Evolutionary conservation across 2,329 filamentous ascomycete species (phyloP).

Genomic region (Trichoderma polysporum): DNA sequence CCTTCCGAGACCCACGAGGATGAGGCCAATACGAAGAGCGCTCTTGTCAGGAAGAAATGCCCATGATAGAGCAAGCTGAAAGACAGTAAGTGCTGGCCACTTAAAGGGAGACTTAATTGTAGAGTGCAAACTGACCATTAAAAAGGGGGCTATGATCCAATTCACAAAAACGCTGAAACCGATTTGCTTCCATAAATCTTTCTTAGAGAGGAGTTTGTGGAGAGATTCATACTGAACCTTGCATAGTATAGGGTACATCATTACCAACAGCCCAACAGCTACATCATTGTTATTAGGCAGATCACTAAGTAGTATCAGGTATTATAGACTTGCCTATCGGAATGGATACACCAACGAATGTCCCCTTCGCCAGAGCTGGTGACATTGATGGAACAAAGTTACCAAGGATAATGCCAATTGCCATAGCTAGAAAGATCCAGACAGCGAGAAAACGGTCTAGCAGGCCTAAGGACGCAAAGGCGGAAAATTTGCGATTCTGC

Average conservation of each 20-base stretch:
- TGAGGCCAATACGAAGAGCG: constrained; percentile 64
- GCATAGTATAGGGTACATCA: constrained; percentile 94
- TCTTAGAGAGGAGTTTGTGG: constrained; percentile 62
- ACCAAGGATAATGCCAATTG: constrained; percentile 70
- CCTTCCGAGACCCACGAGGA: constrained; percentile 78
- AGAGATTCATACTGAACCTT: constrained; percentile 78
- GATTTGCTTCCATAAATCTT: constrained; percentile 75
- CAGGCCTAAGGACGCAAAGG: constrained; percentile 55
- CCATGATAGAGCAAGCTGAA: constrained; percentile 66
- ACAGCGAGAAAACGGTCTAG: constrained; percentile 64
- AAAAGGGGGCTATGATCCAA: constrained; percentile 77
- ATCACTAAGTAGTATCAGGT: no score
- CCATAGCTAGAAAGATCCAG: constrained; percentile 80
- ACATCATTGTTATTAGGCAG: not conserved
- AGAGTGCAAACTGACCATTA: constrained; percentile 61
- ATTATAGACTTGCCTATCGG: constrained; percentile 55
- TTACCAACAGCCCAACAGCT: constrained; percentile 79
- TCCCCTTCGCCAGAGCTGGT: constrained; percentile 64
- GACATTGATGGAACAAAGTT: constrained; percentile 69
- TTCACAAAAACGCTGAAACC: constrained; percentile 73
- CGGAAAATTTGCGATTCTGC: constrained; percentile 30
- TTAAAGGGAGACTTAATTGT: no score
- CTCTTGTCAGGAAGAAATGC: constrained; percentile 61
- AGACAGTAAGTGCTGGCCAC: not conserved
- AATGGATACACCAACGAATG: constrained; percentile 68